phyloP scores from a whole-genome alignment of 148 eudicot species.

The Silene uniflora region DNA sequence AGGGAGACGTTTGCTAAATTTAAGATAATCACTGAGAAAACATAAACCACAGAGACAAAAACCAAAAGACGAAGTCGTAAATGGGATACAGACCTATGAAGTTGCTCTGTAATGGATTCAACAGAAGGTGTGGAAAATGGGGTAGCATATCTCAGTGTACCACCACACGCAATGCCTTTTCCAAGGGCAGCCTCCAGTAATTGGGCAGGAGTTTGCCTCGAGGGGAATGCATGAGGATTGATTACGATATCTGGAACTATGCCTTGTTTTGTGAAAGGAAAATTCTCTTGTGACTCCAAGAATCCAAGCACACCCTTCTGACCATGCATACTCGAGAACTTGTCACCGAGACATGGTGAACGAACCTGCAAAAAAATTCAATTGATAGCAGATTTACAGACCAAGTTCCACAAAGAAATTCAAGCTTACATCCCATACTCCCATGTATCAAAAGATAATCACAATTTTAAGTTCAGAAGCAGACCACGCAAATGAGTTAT shows the following conservation, averaged over 20 bases:
- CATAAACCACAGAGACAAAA: background rate
- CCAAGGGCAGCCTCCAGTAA: slow-evolving; percentile 87
- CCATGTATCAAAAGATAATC: background rate
- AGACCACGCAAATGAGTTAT: background rate
- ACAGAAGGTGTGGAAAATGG: slow-evolving; percentile 83
- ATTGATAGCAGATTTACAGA: background rate
- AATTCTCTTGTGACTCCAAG: slow-evolving; percentile 83
- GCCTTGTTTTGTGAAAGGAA: slow-evolving; percentile 87
- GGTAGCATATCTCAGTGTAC: slow-evolving; percentile 71
- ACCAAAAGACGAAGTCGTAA: background rate
- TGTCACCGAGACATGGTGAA: slow-evolving; percentile 88
- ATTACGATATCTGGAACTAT: slow-evolving; percentile 95
- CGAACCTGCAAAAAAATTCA: slow-evolving; percentile 52
- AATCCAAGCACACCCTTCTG: slow-evolving; percentile 95
- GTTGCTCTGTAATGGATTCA: slow-evolving; percentile 84
- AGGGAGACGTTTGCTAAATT: background rate
- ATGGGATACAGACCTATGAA: slow-evolving; percentile 60
- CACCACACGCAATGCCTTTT: slow-evolving; percentile 83
- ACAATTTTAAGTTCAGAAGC: background rate
- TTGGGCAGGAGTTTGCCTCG: slow-evolving; percentile 95
- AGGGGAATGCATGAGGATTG: slow-evolving; percentile 97
- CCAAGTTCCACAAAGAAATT: background rate
- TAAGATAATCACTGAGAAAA: background rate
- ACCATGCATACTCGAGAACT: slow-evolving; percentile 96
- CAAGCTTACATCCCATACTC: too few species aligned